Percentiles rank a stretch among this genome's conserved stretches.
Evolutionary conservation across 2,329 filamentous ascomycete species (phyloP).

Genomic region (Juglanconis sp.): DNA sequence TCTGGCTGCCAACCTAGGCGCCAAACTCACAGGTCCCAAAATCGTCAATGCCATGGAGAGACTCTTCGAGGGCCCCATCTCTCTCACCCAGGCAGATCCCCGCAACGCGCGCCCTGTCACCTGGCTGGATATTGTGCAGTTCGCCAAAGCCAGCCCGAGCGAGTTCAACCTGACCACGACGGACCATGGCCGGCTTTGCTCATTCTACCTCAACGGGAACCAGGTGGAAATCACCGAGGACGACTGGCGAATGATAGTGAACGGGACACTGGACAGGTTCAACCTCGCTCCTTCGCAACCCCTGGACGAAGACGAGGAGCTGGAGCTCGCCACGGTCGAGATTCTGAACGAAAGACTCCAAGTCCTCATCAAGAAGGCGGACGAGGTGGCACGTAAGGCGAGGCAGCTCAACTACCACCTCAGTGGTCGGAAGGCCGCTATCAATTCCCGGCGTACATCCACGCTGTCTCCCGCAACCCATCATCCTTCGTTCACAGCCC

Average conservation of each 20-base stretch:
- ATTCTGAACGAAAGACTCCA: conserved; percentile 77
- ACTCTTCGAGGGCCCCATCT: conserved; percentile 78
- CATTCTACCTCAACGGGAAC: conserved; percentile 77
- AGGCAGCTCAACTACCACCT: conserved; percentile 79
- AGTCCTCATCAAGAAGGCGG: conserved; percentile 75
- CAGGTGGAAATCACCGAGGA: conserved; percentile 84
- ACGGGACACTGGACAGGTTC: conserved; percentile 74
- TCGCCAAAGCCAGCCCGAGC: conserved; percentile 74
- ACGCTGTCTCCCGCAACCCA: conserved; percentile 29
- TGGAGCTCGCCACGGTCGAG: conserved; percentile 78
- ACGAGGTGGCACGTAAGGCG: conserved; percentile 62
- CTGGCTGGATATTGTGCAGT: conserved; percentile 84
- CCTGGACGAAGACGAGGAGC: conserved; percentile 80
- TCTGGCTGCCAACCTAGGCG: conserved; percentile 79
- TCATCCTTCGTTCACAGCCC: conserved; percentile 34
- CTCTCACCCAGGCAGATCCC: conserved; percentile 52
- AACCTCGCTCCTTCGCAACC: conserved; percentile 73
- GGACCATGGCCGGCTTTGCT: conserved; percentile 70
- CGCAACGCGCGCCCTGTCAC: conserved; percentile 55
- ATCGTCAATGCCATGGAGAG: conserved; percentile 83
- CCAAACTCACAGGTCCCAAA: conserved; percentile 76
- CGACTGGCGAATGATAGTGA: conserved; percentile 80
- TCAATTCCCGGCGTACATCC: conserved; percentile 58
- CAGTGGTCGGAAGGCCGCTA: conserved; percentile 70
- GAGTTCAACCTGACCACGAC: conserved; percentile 71